Conservation (phyloP, 2,329 filamentous ascomycete genomes). For the Curvularia sp. region DNA sequence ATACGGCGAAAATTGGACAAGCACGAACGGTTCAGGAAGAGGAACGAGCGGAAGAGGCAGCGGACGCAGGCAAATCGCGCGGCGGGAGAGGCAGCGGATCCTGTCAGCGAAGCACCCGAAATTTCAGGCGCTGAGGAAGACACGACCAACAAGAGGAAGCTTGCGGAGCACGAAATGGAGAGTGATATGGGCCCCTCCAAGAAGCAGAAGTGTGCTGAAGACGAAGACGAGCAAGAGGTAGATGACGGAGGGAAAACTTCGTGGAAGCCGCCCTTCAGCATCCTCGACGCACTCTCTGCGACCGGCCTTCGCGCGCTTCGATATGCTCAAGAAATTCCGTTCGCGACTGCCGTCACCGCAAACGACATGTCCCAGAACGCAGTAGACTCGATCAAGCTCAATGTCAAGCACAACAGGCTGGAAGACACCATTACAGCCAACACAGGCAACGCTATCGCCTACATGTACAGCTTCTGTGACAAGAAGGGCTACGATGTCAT, state of each 20-base stretch:
- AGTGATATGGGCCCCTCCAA: conserved; percentile 28
- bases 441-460: conserved; percentile 81
- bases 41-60: conserved; percentile 33
- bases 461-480: conserved; percentile 82
- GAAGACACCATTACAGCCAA: conserved; percentile 73
- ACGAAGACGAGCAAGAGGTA: conserved; percentile 21
- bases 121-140: conserved; percentile 11
- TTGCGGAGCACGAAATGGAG: conserved; percentile 24
- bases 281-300: conserved; percentile 92
- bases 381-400: conserved; percentile 80
- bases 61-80: conserved; percentile 21
- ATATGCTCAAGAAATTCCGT: conserved; percentile 90
- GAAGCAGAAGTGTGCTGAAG: conserved; percentile 35
- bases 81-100: conserved; percentile 8
- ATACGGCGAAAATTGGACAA: conserved; percentile 57
- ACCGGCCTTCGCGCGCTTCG: conserved; percentile 89
- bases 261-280: conserved; percentile 55
- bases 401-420: conserved; percentile 83
- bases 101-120: conserved; percentile 1
- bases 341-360: conserved; percentile 79
- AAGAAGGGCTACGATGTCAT: conserved; percentile 81
- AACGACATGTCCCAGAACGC: conserved; percentile 86
- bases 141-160: conserved; percentile 37
- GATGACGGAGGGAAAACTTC: conserved; percentile 6
- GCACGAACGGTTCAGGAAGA: conserved; percentile 52